Base-by-base conservation (phyloP, 306 rosid species). In the Lathyrus sativus region DNA sequence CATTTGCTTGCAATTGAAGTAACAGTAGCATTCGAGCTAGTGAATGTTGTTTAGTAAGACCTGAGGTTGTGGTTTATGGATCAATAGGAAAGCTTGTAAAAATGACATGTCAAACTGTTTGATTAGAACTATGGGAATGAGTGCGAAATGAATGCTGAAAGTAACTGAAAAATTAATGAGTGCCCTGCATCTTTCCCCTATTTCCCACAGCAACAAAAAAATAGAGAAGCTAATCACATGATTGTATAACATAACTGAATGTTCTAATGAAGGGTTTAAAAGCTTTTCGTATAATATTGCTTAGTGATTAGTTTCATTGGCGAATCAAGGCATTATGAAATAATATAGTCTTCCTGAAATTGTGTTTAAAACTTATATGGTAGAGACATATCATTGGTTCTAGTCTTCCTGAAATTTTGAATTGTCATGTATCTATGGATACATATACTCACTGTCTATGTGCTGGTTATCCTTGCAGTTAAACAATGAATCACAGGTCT, bases 361-460 rank as follows among this genome's bases (percentile, higher is more conserved):
- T 44, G 67, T 33, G 71, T 69, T 42, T 54, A 24, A 59, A 18
- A 29, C 11, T 63, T 38, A 37, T 24, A 22, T 15, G 53, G 11
- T 37, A 62, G 41, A 67, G 15, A 24, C 42, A 44, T 11, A 66
- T 24, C 19, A 31, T 57, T 74, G 71, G 60, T 6, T 9, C 11
- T 28, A 41, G 22, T 64, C 63, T 53, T 65, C 38, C 46, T 62
- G 57, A 37, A 62, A 56, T 28, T 57, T 55, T 55, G 17, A 22
- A 26, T 75, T 56, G 43, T 26, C 9, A 14, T n/a, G 53, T 31
- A 60, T 67, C 14, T 13, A 46, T 43, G 42, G 13, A 15, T 64
- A 67, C 73, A 49, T 67, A 35, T 9, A 39, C 13, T 49, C 29
- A 14, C 28, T 12, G 12, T 42, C 51, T 57, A 66, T 11, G 14